Conservation (phyloP, 2,329 filamentous ascomycete species). For the Paramyrothecium roridum region DNA sequence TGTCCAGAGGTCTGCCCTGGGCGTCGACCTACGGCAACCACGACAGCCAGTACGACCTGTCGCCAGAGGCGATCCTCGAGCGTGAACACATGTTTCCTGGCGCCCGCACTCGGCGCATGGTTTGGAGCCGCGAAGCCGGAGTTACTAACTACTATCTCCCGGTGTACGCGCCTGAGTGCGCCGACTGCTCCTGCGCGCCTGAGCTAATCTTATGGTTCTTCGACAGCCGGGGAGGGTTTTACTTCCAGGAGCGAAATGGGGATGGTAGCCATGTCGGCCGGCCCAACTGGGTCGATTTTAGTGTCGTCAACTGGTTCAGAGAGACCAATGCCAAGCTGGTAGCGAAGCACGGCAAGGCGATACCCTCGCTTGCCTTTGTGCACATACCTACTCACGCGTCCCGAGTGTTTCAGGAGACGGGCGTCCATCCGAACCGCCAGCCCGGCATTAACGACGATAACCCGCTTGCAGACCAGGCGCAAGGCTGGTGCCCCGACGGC, state of each 20-base stretch:
- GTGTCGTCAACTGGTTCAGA: slow-evolving; percentile 42
- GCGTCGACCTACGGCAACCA: slow-evolving; percentile 72
- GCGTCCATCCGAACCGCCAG: slow-evolving; percentile 31
- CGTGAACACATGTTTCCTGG: slow-evolving; percentile 36
- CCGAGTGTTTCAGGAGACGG: slow-evolving; percentile 16
- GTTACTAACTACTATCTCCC: slow-evolving; percentile 46
- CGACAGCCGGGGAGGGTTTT: slow-evolving; percentile 57
- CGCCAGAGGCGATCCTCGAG: slow-evolving; percentile 38
- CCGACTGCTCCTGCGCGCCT: slow-evolving; percentile 26
- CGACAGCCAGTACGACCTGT: slow-evolving; percentile 59
- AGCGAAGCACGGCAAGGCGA: slow-evolving; percentile 19
- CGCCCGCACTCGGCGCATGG: slow-evolving; percentile 37
- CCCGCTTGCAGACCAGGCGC: slow-evolving; percentile 36
- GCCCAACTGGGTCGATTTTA: slow-evolving; percentile 41
- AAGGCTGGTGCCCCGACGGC: slow-evolving; percentile 41
- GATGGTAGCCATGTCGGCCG: slow-evolving; percentile 10
- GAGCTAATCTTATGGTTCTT: slow-evolving; percentile 68
- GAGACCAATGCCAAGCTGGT: slow-evolving; percentile 27
- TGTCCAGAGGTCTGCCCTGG: slow-evolving; percentile 54
- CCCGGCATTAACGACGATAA: slow-evolving; percentile 45
- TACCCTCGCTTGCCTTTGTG: slow-evolving; percentile 46
- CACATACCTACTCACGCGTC: slow-evolving; percentile 40
- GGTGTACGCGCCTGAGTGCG: slow-evolving; percentile 35
- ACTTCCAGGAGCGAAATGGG: slow-evolving; percentile 33
- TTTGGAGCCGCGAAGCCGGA: slow-evolving; percentile 29